Percentiles rank a stretch among this genome's conserved stretches.
Conservation (phyloP, 2,329 filamentous ascomycete species). For the Fusarium chaquense region DNA sequence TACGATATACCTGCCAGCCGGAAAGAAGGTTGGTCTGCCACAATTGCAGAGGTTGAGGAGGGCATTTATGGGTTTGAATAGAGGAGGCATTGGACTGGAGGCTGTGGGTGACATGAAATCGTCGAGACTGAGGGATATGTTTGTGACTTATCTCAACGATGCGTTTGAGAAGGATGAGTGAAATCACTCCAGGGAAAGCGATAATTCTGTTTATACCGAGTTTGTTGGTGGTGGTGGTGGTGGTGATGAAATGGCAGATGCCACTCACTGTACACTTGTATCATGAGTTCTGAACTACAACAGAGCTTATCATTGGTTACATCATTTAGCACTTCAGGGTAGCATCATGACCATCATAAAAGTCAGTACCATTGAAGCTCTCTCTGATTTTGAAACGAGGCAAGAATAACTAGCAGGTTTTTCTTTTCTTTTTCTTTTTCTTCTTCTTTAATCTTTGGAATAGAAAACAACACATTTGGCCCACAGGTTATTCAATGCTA, state of each 20-base stretch:
- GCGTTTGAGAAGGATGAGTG: conserved; percentile 70
- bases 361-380: background rate
- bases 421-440: too few species aligned
- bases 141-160: conserved; percentile 76
- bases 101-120: conserved; percentile 65
- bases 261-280: background rate
- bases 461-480: background rate
- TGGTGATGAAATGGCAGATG: too few species aligned
- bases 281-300: conserved; percentile 1
- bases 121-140: conserved; percentile 69
- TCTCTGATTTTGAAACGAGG: background rate
- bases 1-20: conserved; percentile 71
- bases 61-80: conserved; percentile 81
- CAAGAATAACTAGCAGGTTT: too few species aligned
- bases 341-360: background rate
- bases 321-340: background rate
- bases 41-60: conserved; percentile 82
- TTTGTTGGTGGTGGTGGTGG: background rate
- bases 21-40: conserved; percentile 74
- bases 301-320: conserved; percentile 24
- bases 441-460: too few species aligned
- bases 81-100: conserved; percentile 73
- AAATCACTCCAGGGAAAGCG: conserved; percentile 16
- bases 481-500: background rate
- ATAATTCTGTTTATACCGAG: background rate